These are phyloP conservation scores for Podaxis pistillaris DNA, from an alignment of 768 basidiomycete genomes.

Conservation along the genomic window DNA sequence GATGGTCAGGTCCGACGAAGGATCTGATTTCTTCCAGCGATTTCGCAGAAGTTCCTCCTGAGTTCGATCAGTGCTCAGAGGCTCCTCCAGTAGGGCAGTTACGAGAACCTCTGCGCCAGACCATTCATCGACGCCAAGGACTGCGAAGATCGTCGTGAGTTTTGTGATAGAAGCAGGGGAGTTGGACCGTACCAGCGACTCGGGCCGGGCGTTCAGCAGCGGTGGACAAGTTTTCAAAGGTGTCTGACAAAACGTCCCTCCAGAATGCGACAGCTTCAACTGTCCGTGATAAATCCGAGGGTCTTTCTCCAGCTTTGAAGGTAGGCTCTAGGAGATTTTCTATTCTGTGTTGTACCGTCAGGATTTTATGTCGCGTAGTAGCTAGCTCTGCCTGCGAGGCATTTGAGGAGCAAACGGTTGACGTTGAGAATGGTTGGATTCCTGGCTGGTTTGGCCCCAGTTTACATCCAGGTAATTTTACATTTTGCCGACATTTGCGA, in stretches of 20 bases:
- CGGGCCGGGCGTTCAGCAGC: slow-evolving; percentile 36
- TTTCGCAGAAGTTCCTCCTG: slow-evolving; percentile 41
- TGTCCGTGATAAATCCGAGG: slow-evolving; percentile 18
- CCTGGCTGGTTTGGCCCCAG: not conserved
- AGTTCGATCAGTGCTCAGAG: slow-evolving; percentile 53
- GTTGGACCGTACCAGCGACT: slow-evolving; percentile 45
- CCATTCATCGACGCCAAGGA: slow-evolving; percentile 55
- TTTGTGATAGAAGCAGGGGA: slow-evolving; percentile 6
- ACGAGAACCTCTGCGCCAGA: slow-evolving; percentile 58
- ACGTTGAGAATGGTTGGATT: not conserved
- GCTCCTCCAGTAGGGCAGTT: slow-evolving; percentile 69
- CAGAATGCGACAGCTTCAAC: slow-evolving; percentile 41
- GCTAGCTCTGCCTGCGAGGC: not conserved
- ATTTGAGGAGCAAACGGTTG: not conserved
- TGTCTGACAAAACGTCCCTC: slow-evolving; percentile 40
- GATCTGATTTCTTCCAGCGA: slow-evolving; percentile 42
- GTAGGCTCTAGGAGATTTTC: slow-evolving; percentile 43
- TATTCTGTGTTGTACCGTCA: slow-evolving; percentile 51
- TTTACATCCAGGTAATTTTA: not conserved
- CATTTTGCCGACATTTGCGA: not conserved
- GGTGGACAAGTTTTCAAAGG: slow-evolving; percentile 32
- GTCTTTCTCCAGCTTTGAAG: slow-evolving; percentile 23
- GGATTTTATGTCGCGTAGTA: slow-evolving; percentile 25
- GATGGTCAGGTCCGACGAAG: slow-evolving; percentile 32
- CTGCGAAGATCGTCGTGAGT: slow-evolving; percentile 31